Evolutionary conservation across 176 grass and related monocot species (phyloP).

Genomic region (Thalia dealbata): DNA sequence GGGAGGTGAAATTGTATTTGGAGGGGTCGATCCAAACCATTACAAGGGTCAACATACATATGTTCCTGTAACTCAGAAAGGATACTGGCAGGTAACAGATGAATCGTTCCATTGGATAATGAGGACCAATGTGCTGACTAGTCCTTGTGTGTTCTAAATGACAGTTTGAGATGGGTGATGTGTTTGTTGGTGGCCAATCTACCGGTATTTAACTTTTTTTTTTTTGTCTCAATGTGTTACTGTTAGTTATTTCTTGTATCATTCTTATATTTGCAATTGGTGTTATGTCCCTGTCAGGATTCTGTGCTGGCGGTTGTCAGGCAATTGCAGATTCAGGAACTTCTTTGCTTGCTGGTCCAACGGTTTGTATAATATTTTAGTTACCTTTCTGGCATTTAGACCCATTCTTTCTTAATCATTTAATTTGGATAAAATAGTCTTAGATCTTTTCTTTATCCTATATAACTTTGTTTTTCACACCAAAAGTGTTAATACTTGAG

Average conservation of each 20-base stretch:
- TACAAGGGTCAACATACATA: conserved; percentile 61
- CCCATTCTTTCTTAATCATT: neutral
- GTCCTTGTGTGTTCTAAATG: conserved; percentile 9
- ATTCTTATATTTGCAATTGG: conserved; percentile 13
- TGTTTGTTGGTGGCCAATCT: conserved; percentile 46
- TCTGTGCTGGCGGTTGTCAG: conserved; percentile 45
- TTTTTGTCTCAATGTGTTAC: neutral
- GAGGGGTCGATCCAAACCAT: conserved; percentile 68
- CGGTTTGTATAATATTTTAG: conserved; percentile 28
- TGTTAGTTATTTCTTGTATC: neutral
- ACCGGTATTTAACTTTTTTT: conserved; percentile 33
- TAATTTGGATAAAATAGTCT: neutral
- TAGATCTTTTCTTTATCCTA: neutral
- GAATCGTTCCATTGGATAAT: neutral
- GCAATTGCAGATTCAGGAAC: conserved; percentile 91
- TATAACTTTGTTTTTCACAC: neutral
- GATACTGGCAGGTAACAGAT: conserved; percentile 62
- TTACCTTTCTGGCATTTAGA: neutral
- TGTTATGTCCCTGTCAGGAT: conserved; percentile 33
- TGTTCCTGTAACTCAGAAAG: conserved; percentile 59
- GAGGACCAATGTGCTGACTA: neutral
- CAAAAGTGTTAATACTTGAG: too few species aligned
- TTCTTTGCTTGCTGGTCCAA: conserved; percentile 73
- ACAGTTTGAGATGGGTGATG: conserved; percentile 76
- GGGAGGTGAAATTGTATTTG: conserved; percentile 88